Evolutionary conservation across 2,329 filamentous ascomycete species (phyloP).

Genomic region (Ceratocystis harringtonii): DNA sequence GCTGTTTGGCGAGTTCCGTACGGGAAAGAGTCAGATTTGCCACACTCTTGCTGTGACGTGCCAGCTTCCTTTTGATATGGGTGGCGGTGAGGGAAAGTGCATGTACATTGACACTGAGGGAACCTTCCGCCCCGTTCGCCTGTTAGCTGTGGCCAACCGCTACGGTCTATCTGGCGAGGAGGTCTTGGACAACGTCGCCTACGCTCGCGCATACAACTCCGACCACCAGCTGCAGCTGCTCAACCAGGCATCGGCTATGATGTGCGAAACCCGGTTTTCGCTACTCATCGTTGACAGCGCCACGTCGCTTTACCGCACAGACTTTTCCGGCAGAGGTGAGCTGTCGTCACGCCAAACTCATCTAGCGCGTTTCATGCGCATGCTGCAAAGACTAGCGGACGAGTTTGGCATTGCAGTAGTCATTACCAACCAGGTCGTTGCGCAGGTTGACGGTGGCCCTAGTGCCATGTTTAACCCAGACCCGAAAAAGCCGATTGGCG

Average conservation of each 20-base stretch:
- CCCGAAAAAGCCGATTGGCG: conserved; percentile 96
- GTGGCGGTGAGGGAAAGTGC: conserved; percentile 93
- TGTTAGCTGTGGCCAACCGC: conserved; percentile 81
- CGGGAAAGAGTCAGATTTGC: conserved; percentile 96
- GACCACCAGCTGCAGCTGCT: conserved; percentile 93
- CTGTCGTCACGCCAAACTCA: conserved; percentile 86
- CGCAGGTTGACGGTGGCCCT: conserved; percentile 91
- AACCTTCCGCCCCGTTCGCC: conserved; percentile 82
- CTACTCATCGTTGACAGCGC: conserved; percentile 92
- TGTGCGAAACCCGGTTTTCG: conserved; percentile 97
- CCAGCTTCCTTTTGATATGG: conserved; percentile 96
- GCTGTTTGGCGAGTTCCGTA: conserved; percentile 94
- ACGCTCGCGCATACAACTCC: conserved; percentile 95
- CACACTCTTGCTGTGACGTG: conserved; percentile 98
- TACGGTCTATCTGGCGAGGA: conserved; percentile 94
- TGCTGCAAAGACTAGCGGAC: conserved; percentile 59
- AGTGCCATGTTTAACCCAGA: conserved; percentile 99
- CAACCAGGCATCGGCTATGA: conserved; percentile 93
- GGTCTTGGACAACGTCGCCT: conserved; percentile 94
- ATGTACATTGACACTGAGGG: conserved; percentile 98
- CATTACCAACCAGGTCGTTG: conserved; percentile 97
- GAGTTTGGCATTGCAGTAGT: conserved; percentile 95
- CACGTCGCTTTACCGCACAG: conserved; percentile 86
- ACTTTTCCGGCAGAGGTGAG: conserved; percentile 93
- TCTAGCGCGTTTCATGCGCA: conserved; percentile 77